These are phyloP conservation scores for Talaromyces sp. DNA, from an alignment of 2,329 filamentous ascomycete genomes.

Conservation along the genomic window DNA sequence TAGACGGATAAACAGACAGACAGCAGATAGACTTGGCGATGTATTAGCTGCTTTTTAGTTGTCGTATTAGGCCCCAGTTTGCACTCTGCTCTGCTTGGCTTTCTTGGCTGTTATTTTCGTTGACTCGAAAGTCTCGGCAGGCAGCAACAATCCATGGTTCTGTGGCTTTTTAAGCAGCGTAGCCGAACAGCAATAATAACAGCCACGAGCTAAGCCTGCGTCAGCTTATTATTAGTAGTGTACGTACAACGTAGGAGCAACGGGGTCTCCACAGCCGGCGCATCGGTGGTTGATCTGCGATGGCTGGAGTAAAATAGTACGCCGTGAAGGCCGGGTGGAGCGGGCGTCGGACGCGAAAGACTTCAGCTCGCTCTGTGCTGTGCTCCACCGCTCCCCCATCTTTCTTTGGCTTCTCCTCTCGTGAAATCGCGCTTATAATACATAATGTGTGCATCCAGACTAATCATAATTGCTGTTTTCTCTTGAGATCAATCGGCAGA, in stretches of 20 bases:
- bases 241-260: background rate
- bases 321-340: background rate
- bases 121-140: background rate
- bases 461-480: background rate
- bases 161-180: background rate
- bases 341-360: background rate
- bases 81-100: background rate
- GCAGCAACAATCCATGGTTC: background rate
- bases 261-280: background rate
- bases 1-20: background rate
- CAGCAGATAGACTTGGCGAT: background rate
- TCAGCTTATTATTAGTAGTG: background rate
- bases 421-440: background rate
- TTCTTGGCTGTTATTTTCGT: background rate
- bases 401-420: background rate
- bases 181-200: background rate
- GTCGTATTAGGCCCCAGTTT: background rate
- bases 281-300: background rate
- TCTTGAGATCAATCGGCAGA: background rate
- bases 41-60: background rate
- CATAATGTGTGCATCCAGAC: background rate
- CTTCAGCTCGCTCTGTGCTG: background rate
- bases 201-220: background rate
- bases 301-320: background rate
- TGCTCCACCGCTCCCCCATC: background rate